These are phyloP conservation scores for Heimioporus sp. DNA, from an alignment of 768 basidiomycete species.

Conservation along the genomic window DNA sequence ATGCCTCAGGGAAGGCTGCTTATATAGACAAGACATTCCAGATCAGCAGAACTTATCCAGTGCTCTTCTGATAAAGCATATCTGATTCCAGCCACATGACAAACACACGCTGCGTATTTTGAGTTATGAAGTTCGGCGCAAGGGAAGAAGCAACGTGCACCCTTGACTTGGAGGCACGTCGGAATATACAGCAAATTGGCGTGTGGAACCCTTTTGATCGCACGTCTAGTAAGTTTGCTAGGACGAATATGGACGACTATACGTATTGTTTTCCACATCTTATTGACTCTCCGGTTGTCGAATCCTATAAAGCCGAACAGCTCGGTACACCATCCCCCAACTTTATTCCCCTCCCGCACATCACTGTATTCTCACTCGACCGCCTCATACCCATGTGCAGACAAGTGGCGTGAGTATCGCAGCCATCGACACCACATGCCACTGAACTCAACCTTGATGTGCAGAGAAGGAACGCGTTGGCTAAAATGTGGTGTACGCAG, in stretches of 20 bases:
- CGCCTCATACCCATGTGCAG: constrained; percentile 53
- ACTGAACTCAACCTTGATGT: constrained; percentile 4
- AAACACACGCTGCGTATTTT: constrained; percentile 19
- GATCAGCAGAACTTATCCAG: constrained; percentile 13
- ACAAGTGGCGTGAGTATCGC: constrained; percentile 64
- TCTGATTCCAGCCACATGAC: constrained; percentile 30
- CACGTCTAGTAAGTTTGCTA: constrained; percentile 21
- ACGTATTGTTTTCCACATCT: constrained; percentile 28
- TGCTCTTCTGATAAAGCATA: constrained; percentile 27
- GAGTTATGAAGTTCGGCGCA: constrained; percentile 8
- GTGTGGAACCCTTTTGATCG: constrained; percentile 28
- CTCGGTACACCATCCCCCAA: constrained; percentile 11
- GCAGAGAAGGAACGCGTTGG: constrained; percentile 78
- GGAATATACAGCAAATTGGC: constrained; percentile 26
- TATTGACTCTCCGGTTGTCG: constrained; percentile 20
- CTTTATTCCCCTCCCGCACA: constrained; percentile 7
- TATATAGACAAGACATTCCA: constrained; percentile 20
- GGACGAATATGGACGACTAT: constrained; percentile 24
- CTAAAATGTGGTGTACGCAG: constrained; percentile 59
- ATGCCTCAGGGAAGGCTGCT: constrained; percentile 18
- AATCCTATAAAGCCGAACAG: constrained; percentile 29
- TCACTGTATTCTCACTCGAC: constrained; percentile 1
- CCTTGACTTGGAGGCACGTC: constrained; percentile 16
- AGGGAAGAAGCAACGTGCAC: constrained; percentile 19
- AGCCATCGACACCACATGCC: background rate